A percentile compares a stretch with the other conserved stretches of the same genome.
These are phyloP conservation scores for Bertia moriformis DNA, from an alignment of 2,329 filamentous ascomycete species.

Conservation along the genomic window DNA sequence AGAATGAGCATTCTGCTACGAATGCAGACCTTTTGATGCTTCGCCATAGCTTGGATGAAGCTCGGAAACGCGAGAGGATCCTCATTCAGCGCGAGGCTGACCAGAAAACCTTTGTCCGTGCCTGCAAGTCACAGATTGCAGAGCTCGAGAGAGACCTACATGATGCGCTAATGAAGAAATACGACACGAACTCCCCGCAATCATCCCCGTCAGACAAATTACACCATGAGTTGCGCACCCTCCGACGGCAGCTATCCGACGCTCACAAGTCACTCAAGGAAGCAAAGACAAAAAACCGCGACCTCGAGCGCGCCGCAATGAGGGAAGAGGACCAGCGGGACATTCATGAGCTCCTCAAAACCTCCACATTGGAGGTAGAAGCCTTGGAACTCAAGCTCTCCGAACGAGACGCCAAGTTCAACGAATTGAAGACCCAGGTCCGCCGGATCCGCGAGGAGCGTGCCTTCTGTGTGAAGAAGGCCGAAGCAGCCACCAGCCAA, in stretches of 20 bases:
- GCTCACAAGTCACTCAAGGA: constrained; percentile 46
- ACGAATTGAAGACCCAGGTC: background rate
- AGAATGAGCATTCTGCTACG: background rate
- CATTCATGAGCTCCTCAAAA: background rate
- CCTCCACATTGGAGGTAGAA: background rate
- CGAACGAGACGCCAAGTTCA: background rate
- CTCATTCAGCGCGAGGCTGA: background rate
- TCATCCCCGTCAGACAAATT: background rate
- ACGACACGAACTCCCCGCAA: constrained; percentile 23
- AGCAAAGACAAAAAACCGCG: constrained; percentile 29
- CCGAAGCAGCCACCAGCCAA: background rate
- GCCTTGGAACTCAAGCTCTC: background rate
- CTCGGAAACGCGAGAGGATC: constrained; percentile 19
- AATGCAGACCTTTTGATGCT: constrained; percentile 14
- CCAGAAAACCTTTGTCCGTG: background rate
- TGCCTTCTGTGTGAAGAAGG: background rate
- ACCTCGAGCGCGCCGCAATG: constrained; percentile 30
- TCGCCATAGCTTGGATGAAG: constrained; percentile 26
- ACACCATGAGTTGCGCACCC: constrained; percentile 33
- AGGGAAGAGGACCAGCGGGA: background rate
- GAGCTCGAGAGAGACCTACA: constrained; percentile 49
- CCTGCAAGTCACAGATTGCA: constrained; percentile 48
- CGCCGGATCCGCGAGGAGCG: background rate
- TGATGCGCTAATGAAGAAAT: constrained; percentile 27
- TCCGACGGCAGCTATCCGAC: constrained; percentile 45